Conservation (phyloP, 2,329 filamentous ascomycete species). For the Calonectria fujianensis region DNA sequence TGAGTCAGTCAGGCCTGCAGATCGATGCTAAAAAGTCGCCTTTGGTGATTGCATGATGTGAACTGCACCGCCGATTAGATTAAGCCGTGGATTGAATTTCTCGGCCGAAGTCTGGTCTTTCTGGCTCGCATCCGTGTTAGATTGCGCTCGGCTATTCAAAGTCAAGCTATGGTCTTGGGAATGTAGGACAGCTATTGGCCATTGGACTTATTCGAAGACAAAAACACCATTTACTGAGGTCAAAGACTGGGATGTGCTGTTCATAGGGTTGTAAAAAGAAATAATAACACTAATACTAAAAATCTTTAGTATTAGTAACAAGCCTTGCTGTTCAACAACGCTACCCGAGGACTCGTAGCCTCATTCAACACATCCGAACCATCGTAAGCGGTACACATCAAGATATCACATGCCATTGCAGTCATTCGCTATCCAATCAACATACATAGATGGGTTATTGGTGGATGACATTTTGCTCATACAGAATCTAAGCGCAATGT, state of each 20-base stretch:
- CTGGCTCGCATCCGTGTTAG: neutral
- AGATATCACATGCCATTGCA: neutral
- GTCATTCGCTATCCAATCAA: too few species aligned
- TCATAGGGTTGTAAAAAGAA: too few species aligned
- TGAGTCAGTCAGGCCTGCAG: neutral
- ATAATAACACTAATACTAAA: too few species aligned
- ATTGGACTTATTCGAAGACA: neutral
- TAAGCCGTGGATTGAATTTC: neutral
- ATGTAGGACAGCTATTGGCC: too few species aligned
- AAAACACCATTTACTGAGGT: neutral
- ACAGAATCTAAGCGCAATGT: neutral
- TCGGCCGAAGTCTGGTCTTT: neutral
- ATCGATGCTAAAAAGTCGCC: neutral
- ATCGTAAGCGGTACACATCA: neutral
- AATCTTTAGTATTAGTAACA: too few species aligned
- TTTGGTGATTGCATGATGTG: neutral
- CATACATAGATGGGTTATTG: too few species aligned
- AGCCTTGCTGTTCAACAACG: neutral
- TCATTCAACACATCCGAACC: too few species aligned
- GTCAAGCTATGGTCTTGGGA: neutral
- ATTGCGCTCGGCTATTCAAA: neutral
- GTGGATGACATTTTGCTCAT: neutral
- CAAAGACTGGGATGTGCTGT: neutral
- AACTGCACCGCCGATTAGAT: neutral
- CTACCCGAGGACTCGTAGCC: neutral